A percentile compares a stretch with the other conserved stretches of the same genome.
These are phyloP conservation scores for Tylopilus plumbeoviolaceoides DNA, from an alignment of 768 basidiomycete genomes.

Conservation along the genomic window DNA sequence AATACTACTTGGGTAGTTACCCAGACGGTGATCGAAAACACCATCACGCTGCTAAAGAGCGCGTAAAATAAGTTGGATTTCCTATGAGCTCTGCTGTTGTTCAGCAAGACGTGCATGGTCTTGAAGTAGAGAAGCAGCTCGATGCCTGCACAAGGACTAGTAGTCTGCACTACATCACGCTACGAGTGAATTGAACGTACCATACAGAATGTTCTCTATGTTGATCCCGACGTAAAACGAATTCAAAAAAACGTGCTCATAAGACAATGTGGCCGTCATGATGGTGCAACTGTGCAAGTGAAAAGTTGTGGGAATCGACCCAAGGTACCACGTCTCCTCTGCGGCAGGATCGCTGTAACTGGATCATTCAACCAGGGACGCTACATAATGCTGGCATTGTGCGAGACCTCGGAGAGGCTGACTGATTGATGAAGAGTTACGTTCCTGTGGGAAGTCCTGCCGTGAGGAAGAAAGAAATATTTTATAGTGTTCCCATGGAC, in stretches of 20 bases:
- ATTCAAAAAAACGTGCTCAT: neutral
- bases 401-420: no score
- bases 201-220: slow-evolving; percentile 21
- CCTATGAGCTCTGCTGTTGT: neutral
- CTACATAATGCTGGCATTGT: no score
- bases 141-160: slow-evolving; percentile 17
- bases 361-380: no score
- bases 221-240: slow-evolving; percentile 17
- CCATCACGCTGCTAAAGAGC: slow-evolving; percentile 23
- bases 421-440: no score
- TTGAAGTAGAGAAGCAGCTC: slow-evolving; percentile 22
- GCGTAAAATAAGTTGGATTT: slow-evolving; percentile 16
- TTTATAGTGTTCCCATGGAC: no score
- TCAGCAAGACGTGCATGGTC: slow-evolving; percentile 17
- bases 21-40: slow-evolving; percentile 31
- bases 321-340: no score
- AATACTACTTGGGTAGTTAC: slow-evolving; percentile 19
- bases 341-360: no score
- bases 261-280: neutral
- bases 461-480: no score
- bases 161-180: neutral
- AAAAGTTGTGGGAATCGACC: no score
- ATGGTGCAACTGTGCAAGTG: neutral
- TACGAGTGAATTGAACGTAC: slow-evolving; percentile 2
- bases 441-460: no score